These are phyloP conservation scores for Iberis pinnata DNA, from an alignment of 345 rosid genomes.

Conservation along the genomic window DNA sequence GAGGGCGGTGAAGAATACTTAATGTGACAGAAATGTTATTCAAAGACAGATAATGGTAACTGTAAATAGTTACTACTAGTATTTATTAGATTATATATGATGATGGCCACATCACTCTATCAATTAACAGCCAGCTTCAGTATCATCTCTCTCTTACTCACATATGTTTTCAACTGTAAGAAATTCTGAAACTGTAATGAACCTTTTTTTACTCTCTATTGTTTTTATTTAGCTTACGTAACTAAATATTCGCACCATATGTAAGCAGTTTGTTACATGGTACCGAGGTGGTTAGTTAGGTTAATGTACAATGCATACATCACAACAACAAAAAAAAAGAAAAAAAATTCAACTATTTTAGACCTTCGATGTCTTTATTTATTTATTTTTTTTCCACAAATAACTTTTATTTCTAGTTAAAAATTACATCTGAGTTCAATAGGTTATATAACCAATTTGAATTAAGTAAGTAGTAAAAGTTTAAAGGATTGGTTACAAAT, in stretches of 20 bases:
- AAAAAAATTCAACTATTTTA: slow-evolving; percentile 29
- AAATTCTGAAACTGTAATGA: slow-evolving; percentile 29
- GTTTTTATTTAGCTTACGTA: slow-evolving; percentile 19
- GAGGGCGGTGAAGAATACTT: slow-evolving; percentile 29
- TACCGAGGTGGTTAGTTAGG: slow-evolving; percentile 27
- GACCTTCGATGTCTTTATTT: slow-evolving; percentile 28
- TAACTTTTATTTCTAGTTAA: too few species aligned
- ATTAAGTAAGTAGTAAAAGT: too few species aligned
- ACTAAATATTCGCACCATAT: slow-evolving; percentile 24
- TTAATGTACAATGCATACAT: slow-evolving; percentile 22
- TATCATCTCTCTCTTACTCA: neutral
- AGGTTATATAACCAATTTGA: too few species aligned
- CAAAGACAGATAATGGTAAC: slow-evolving; percentile 16
- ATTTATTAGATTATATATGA: too few species aligned
- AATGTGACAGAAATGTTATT: slow-evolving; percentile 22
- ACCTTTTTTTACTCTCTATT: neutral
- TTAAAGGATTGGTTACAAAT: too few species aligned
- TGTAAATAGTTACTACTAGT: slow-evolving; percentile 15
- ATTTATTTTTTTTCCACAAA: too few species aligned
- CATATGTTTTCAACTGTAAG: slow-evolving; percentile 13
- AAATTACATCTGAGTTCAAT: too few species aligned
- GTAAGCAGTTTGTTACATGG: slow-evolving; percentile 26
- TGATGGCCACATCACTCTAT: too few species aligned
- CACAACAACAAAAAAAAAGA: slow-evolving; percentile 1
- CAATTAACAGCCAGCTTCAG: too few species aligned